Base-by-base conservation (phyloP, 768 basidiomycete genomes). In the Termitomyces titanicus region DNA sequence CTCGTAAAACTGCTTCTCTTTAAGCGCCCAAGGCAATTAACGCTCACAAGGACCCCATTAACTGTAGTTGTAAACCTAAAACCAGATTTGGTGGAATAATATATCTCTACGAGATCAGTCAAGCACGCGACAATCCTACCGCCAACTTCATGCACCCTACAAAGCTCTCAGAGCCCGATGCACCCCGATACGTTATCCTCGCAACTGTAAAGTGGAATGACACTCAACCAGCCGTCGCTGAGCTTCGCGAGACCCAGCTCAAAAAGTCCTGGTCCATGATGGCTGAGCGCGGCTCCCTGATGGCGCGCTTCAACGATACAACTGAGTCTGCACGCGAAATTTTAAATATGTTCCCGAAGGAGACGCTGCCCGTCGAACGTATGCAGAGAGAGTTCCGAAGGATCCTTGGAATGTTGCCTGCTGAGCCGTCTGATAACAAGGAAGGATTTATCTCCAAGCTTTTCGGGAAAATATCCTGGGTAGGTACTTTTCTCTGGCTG, bases 1-100 rank as follows among this genome's bases (percentile, higher is more conserved):
- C 31, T 67, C 64, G 69, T 70, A 15, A 46, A 60, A n/a, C n/a
- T 51, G 29, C 2, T 35, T 37, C 43, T 53, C 15, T 37, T 27
- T 13, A 7, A 31, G 12, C 34, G 18, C 51, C 42, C 24, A 11
- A 5, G 39, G n/a, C 24, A 18, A 45, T 38, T 37, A 39, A 48
- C 4, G 46, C 35, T 39, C 40, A 49, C 24, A 43, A 39, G 15
- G 22, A 48, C 24, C 15, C 22, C 45, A 33, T 40, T 20, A n/a
- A 17, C 34, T 4, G 9, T 38, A 61, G 60, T 15, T 61, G 56
- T 37, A 29, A 53, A 37, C 53, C 53, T 22, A 46, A 39, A n/a
- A 49, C 44, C n/a, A 51, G 31, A n/a, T 58, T 55, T 33, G 56
- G 56, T n/a, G 56, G 56, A 22, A 57, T 57, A 24, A 54, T 57